A percentile compares a stretch with the other conserved stretches of the same genome.
Conservation (phyloP, 2,329 filamentous ascomycete genomes). For the Blastomyces percursus region DNA sequence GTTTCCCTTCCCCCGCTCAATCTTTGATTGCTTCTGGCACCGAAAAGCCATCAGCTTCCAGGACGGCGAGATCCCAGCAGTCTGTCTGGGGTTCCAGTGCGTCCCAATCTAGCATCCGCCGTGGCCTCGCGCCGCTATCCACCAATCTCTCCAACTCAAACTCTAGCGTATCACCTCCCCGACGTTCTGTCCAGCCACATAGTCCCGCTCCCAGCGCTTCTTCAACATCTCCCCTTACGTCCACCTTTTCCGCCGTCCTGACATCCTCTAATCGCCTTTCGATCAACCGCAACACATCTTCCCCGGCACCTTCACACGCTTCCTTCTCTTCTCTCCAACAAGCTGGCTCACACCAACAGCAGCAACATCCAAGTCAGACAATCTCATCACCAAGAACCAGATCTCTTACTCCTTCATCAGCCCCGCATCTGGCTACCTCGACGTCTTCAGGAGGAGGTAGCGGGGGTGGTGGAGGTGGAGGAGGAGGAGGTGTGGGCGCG, state of each 20-base stretch:
- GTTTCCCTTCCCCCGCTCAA: constrained; percentile 44
- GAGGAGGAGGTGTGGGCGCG: constrained; percentile 44
- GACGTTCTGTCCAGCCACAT: constrained; percentile 37
- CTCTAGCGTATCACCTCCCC: constrained; percentile 32
- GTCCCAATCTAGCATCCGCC: constrained; percentile 45
- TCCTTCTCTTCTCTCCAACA: constrained; percentile 43
- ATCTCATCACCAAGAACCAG: constrained; percentile 47
- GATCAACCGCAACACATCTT: constrained; percentile 42
- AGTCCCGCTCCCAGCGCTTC: constrained; percentile 40
- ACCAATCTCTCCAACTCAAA: constrained; percentile 38
- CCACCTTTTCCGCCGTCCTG: constrained; percentile 44
- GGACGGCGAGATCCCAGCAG: constrained; percentile 39
- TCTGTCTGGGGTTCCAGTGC: constrained; percentile 47
- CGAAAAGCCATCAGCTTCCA: constrained; percentile 37
- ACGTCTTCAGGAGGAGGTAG: constrained; percentile 44
- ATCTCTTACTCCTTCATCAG: constrained; percentile 44
- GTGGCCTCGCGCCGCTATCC: constrained; percentile 48
- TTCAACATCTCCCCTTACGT: constrained; percentile 41
- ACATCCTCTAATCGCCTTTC: constrained; percentile 41
- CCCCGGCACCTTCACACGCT: constrained; percentile 44
- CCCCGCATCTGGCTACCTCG: constrained; percentile 46
- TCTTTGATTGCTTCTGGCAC: constrained; percentile 43
- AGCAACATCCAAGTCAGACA: constrained; percentile 38
- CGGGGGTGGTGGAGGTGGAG: constrained; percentile 40
- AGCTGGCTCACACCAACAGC: constrained; percentile 44